Percentiles rank a stretch among this genome's conserved stretches.
These are phyloP conservation scores for Zygoascus ofunaensis DNA, from an alignment of 805 yeast species.

Conservation along the genomic window DNA sequence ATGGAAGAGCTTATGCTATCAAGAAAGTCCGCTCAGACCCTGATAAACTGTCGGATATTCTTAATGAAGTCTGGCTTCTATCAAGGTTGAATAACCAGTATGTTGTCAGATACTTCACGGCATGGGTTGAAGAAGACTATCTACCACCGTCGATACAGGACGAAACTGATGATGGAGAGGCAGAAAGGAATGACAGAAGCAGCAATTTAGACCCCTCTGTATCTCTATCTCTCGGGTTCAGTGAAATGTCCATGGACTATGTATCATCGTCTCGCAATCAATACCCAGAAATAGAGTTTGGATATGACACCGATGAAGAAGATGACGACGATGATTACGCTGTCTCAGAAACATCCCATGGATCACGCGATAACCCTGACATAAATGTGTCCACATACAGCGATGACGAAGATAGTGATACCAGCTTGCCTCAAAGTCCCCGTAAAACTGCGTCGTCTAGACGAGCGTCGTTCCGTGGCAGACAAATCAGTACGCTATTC, in stretches of 20 bases:
- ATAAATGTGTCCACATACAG: no score
- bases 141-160: conserved; percentile 19
- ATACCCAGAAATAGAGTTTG: conserved; percentile 21
- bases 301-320: conserved; percentile 15
- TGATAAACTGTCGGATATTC: conserved; percentile 65
- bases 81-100: conserved; percentile 91
- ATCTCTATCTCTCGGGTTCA: conserved; percentile 19
- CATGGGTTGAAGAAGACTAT: conserved; percentile 83
- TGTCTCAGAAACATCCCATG: conserved; percentile 2
- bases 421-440: neutral
- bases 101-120: conserved; percentile 92
- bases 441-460: conserved; percentile 6
- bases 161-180: conserved; percentile 27
- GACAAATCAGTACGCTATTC: conserved; percentile 57
- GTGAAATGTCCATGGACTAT: conserved; percentile 4
- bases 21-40: conserved; percentile 82
- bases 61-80: conserved; percentile 84
- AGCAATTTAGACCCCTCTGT: conserved; percentile 10
- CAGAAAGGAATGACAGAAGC: conserved; percentile 9
- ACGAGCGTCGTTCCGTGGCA: neutral
- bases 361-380: neutral
- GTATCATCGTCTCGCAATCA: conserved; percentile 19
- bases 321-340: conserved; percentile 2
- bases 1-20: conserved; percentile 90
- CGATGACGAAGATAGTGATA: conserved; percentile 5